Evolutionary conservation across 1,139 yeast genomes (phyloP).

Genomic region (Protomyces arabidopsidicola): DNA sequence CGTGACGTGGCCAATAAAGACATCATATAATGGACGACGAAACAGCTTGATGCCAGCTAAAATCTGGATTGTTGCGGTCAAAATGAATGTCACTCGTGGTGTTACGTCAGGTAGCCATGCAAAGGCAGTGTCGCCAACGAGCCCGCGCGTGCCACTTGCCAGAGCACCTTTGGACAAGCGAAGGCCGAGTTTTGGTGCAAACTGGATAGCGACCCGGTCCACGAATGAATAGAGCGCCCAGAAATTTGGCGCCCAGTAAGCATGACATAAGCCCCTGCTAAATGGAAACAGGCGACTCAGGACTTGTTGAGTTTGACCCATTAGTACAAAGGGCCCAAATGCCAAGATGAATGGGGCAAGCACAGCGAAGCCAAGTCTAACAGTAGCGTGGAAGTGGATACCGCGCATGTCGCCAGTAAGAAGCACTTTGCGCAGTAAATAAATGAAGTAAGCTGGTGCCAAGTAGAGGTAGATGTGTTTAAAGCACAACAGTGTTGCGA

Average conservation of each 20-base stretch:
- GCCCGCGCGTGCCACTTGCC: constrained; percentile 64
- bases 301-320: constrained; percentile 61
- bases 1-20: constrained; percentile 79
- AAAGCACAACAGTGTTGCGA: constrained; percentile 76
- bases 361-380: constrained; percentile 65
- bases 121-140: constrained; percentile 86
- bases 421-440: constrained; percentile 67
- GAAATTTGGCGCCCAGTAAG: constrained; percentile 97
- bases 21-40: constrained; percentile 64
- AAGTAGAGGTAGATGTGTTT: constrained; percentile 88
- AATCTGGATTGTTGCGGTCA: constrained; percentile 76
- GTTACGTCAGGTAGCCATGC: constrained; percentile 72
- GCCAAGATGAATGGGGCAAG: constrained; percentile 59
- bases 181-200: constrained; percentile 27
- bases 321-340: constrained; percentile 72
- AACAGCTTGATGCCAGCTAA: constrained; percentile 73
- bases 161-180: constrained; percentile 1
- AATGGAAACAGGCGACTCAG: constrained; percentile 78
- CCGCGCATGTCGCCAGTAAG: constrained; percentile 38
- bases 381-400: constrained; percentile 55
- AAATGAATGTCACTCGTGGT: constrained; percentile 69
- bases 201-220: constrained; percentile 64
- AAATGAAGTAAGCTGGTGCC: constrained; percentile 91
- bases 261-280: constrained; percentile 92
- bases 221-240: constrained; percentile 90